Percentiles rank a stretch among this genome's conserved stretches.
Conservation (phyloP, 129 eudicot genomes). For the Pulicaria dysenterica region DNA sequence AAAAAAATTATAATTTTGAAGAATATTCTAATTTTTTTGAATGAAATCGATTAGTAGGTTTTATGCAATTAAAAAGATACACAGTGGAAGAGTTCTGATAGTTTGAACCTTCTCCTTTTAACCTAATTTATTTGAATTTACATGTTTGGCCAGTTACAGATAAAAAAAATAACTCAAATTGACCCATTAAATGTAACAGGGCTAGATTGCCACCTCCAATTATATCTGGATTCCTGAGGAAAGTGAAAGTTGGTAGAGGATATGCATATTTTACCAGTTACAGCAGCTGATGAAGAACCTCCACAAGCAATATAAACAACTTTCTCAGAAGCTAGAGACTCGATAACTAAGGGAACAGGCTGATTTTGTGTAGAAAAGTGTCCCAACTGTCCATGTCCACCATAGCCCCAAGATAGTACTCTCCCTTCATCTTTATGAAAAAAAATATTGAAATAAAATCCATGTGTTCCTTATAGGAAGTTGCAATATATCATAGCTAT, state of each 20-base stretch:
- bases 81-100: no score
- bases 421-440: slow-evolving; percentile 65
- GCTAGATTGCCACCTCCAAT: no score
- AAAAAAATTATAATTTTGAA: no score
- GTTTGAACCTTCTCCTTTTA: no score
- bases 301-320: slow-evolving; percentile 85
- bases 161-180: no score
- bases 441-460: slow-evolving; percentile 10
- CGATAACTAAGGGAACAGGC: slow-evolving; percentile 56
- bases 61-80: no score
- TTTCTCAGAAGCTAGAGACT: slow-evolving; percentile 70
- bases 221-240: background rate
- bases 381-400: slow-evolving; percentile 97
- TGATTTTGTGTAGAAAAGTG: slow-evolving; percentile 75
- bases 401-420: slow-evolving; percentile 96
- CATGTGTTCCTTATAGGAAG: background rate
- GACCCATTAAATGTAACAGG: no score
- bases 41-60: no score
- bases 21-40: no score
- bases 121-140: no score
- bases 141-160: no score
- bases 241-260: background rate
- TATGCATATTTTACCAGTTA: slow-evolving; percentile 62
- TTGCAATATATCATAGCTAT: background rate
- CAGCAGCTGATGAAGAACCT: slow-evolving; percentile 96